Evolutionary conservation across 1,284 basidiomycete genomes (phyloP).

Genomic region (Cryptococcus jaspeensis): DNA sequence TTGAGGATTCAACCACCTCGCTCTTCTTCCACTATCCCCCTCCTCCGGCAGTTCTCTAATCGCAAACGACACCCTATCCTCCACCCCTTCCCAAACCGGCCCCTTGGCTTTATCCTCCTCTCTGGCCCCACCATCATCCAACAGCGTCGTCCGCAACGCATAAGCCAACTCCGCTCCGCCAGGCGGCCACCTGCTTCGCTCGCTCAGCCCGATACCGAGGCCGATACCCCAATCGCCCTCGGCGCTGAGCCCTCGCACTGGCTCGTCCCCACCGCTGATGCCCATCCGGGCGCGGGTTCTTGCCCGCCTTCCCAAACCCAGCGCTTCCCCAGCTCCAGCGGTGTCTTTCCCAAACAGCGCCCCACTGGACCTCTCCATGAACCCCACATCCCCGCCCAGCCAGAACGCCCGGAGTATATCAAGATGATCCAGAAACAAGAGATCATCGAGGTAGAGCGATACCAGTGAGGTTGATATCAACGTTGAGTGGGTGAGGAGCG

Average conservation of each 20-base stretch:
- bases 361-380: constrained; percentile 33
- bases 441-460: constrained; percentile 43
- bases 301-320: constrained; percentile 36
- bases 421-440: constrained; percentile 41
- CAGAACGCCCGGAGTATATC: constrained; percentile 44
- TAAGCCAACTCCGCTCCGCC: constrained; percentile 78
- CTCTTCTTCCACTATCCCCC: constrained; percentile 55
- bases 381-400: constrained; percentile 42
- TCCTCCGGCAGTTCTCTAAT: constrained; percentile 65
- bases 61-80: constrained; percentile 76
- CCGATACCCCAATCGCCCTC: constrained; percentile 58
- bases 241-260: neutral
- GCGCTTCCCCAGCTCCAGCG: constrained; percentile 30
- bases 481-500: constrained; percentile 33
- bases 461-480: constrained; percentile 43
- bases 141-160: constrained; percentile 58
- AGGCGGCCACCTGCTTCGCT: constrained; percentile 74
- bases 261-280: constrained; percentile 14
- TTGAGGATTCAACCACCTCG: constrained; percentile 72
- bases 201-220: constrained; percentile 66
- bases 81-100: constrained; percentile 61
- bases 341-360: constrained; percentile 44
- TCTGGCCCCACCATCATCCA: constrained; percentile 13
- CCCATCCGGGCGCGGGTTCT: constrained; percentile 42
- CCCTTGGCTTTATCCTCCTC: constrained; percentile 14